A percentile compares a stretch with the other conserved stretches of the same genome.
These are phyloP conservation scores for Emmonsia crescens DNA, from an alignment of 2,329 filamentous ascomycete species.

Conservation along the genomic window DNA sequence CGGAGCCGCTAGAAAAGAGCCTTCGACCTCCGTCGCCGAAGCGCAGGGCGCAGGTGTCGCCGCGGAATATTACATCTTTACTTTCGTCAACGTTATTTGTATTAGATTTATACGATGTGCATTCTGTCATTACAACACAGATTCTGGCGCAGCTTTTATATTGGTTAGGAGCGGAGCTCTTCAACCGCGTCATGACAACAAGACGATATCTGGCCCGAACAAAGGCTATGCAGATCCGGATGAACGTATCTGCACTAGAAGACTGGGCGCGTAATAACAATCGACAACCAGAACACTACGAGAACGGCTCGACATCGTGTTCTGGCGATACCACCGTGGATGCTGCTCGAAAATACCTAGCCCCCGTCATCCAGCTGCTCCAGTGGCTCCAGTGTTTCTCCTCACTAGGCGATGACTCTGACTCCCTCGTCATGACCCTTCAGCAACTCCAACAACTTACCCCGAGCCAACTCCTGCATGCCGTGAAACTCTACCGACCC, in stretches of 20 bases:
- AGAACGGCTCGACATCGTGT: conserved; percentile 75
- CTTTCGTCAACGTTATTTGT: conserved; percentile 95
- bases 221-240: conserved; percentile 98
- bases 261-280: conserved; percentile 95
- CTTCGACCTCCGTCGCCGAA: conserved; percentile 90
- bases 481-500: conserved; percentile 82
- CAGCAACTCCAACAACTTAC: conserved; percentile 78
- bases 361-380: conserved; percentile 81
- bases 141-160: conserved; percentile 88
- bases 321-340: conserved; percentile 83
- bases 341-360: conserved; percentile 69
- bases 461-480: conserved; percentile 80
- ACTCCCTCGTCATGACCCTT: conserved; percentile 76
- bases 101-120: conserved; percentile 95
- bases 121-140: conserved; percentile 89
- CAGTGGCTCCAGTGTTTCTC: conserved; percentile 99
- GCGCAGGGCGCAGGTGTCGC: conserved; percentile 79
- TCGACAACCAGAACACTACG: conserved; percentile 86
- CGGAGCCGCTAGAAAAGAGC: conserved; percentile 80
- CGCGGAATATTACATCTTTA: conserved; percentile 88
- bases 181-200: conserved; percentile 96
- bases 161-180: conserved; percentile 91
- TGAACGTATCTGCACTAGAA: conserved; percentile 92
- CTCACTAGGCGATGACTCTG: conserved; percentile 78
- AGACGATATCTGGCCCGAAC: conserved; percentile 88